Evolutionary conservation across 2,329 filamentous ascomycete species (phyloP).

Genomic region (Ambrosiella cleistominuta): DNA sequence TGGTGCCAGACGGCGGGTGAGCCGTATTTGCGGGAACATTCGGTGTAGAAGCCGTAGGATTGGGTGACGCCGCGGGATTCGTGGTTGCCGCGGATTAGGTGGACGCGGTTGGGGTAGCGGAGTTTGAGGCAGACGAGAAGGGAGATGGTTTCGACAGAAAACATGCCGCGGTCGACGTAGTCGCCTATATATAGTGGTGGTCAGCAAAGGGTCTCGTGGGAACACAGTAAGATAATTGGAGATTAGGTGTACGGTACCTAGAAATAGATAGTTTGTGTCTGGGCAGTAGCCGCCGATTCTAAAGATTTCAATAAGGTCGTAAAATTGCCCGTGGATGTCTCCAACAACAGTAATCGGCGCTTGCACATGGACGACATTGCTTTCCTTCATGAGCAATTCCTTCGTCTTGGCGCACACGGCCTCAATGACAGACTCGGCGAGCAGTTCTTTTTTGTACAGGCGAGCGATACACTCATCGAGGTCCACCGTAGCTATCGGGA

Average conservation of each 20-base stretch:
- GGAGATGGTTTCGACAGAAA: conserved; percentile 97
- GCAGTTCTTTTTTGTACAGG: conserved; percentile 89
- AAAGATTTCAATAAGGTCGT: conserved; percentile 97
- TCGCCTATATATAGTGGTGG: conserved; percentile 42
- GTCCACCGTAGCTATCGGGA: conserved; percentile 65
- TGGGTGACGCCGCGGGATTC: conserved; percentile 95
- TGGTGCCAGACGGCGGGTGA: conserved; percentile 99
- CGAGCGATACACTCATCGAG: conserved; percentile 96
- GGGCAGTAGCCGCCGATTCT: conserved; percentile 94
- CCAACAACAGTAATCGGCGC: conserved; percentile 94
- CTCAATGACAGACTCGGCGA: conserved; percentile 95
- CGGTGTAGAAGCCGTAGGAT: conserved; percentile 97
- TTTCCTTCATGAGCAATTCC: conserved; percentile 97
- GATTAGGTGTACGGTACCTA: conserved; percentile 39
- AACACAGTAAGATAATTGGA: background rate
- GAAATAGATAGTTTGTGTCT: conserved; percentile 94
- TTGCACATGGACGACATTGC: conserved; percentile 94
- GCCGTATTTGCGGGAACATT: conserved; percentile 94
- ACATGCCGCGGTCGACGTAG: conserved; percentile 95
- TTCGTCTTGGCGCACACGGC: conserved; percentile 99
- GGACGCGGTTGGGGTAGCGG: conserved; percentile 86
- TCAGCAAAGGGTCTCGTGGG: background rate
- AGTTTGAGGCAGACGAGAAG: conserved; percentile 93
- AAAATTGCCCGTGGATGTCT: conserved; percentile 98
- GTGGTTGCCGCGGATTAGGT: conserved; percentile 93